Percentiles rank a stretch among this genome's conserved stretches.
Evolutionary conservation across 345 rosid species (phyloP).

Genomic region (Camelina laxa): DNA sequence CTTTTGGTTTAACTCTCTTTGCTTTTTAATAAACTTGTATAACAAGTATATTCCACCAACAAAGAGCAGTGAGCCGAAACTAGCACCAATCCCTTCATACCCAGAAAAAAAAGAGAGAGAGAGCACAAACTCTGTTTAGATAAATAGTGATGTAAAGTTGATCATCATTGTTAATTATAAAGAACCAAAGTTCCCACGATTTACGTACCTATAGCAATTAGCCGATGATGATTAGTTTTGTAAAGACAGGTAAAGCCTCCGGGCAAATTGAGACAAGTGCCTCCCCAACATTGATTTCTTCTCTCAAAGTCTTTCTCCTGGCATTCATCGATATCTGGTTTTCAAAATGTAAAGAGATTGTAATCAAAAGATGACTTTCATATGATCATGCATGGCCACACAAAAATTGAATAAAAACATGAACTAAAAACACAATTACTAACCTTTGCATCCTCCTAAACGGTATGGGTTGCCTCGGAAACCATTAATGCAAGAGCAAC

Average conservation of each 20-base stretch:
- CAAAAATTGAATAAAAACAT: background rate
- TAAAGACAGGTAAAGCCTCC: too few species aligned
- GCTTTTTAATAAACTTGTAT: background rate
- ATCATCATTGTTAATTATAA: too few species aligned
- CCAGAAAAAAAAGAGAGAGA: background rate
- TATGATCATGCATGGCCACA: too few species aligned
- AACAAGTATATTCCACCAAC: background rate
- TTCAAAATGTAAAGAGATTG: background rate
- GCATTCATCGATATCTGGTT: slow-evolving; percentile 16
- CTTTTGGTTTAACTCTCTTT: background rate
- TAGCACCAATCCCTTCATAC: background rate
- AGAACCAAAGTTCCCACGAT: too few species aligned
- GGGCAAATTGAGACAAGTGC: too few species aligned
- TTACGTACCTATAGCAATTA: too few species aligned
- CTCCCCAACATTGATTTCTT: too few species aligned
- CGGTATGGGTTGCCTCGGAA: slow-evolving; percentile 46
- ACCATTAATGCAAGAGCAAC: slow-evolving; percentile 27
- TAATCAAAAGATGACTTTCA: background rate
- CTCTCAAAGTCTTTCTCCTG: too few species aligned
- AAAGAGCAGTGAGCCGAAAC: slow-evolving; percentile 13
- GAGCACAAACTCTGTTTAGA: too few species aligned
- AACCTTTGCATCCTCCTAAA: slow-evolving; percentile 38
- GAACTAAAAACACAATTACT: background rate
- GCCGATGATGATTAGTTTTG: too few species aligned
- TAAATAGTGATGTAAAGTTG: too few species aligned